Evolutionary conservation across 805 yeast species (phyloP), one percentile per base, ranked within the genome.

Genomic region (Tetrapisispora namnaoensis): DNA sequence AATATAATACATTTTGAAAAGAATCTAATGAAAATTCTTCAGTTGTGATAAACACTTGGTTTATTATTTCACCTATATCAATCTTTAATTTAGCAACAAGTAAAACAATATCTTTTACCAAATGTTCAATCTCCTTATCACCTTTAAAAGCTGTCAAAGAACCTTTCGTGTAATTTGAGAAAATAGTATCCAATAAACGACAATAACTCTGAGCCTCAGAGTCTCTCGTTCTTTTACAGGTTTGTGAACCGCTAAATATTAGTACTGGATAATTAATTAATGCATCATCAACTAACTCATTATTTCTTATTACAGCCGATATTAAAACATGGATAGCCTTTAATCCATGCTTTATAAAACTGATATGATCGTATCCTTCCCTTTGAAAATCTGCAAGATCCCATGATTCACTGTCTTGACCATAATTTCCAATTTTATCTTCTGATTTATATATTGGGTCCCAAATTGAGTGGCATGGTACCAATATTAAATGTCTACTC

Each of bases 1-100:
- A 78, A 61, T 78, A 84, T 2, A 84, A 51, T 6, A 86, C 75
- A 62, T 86, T 86, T 59, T 86, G 95, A 59, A 82, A 82, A 1
- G 93, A 84, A 62, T 86, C 95, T 37, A 87, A 67, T 0, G 95
- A 88, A 60, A 63, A 82, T 55, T 83, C 90, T 58, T 86, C 95
- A 1, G 80, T 66, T 6, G 70, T 51, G 0, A 82, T 63, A 27
- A 60, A 54, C 4, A 47, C 37, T 20, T 46, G 27, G 20, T 44
- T 44, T 41, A 56, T 53, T 51, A 57, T 18, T 55, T 52, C 11
- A 54, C 36, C 4, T 52, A 45, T 8, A 54, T 24, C 7, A 50
- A 45, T 28, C 35, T 45, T 4, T 52, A 44, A 36, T 11, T 10
- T 46, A 28, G 43, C 44, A 39, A 53, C 21, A 32, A 38, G 45